Conservation (phyloP, 257 asterid genomes). For the Solanum bulbocastanum region DNA sequence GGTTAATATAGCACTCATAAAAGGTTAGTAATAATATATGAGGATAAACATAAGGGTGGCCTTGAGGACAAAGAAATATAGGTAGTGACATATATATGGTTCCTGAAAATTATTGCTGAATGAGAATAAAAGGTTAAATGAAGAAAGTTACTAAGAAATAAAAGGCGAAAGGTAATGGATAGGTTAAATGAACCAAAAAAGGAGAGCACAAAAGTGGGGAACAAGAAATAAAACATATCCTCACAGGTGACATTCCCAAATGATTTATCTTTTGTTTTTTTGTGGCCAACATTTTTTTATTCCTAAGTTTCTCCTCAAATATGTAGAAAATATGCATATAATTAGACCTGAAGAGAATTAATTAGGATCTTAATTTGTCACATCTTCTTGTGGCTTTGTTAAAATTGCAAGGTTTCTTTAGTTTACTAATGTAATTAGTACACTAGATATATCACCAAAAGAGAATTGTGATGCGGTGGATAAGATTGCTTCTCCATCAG, state of each 20-base stretch:
- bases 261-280: not conserved
- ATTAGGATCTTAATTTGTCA: not conserved
- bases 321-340: not conserved
- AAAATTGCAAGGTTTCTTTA: not conserved
- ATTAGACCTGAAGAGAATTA: not conserved
- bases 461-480: not conserved
- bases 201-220: not conserved
- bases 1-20: not conserved
- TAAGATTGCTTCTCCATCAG: not conserved
- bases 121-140: not conserved
- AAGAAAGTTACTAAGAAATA: not conserved
- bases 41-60: not conserved
- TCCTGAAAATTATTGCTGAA: not conserved
- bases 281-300: not conserved
- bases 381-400: not conserved
- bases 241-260: not conserved
- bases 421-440: not conserved
- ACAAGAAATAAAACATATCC: not conserved
- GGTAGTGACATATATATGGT: not conserved
- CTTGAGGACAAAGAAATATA: not conserved
- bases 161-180: not conserved
- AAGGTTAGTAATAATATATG: not conserved
- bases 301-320: not conserved
- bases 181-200: conserved; percentile 4
- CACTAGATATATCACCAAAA: not conserved